Conservation (phyloP, 805 yeast species). For the Nakazawaea populi region DNA sequence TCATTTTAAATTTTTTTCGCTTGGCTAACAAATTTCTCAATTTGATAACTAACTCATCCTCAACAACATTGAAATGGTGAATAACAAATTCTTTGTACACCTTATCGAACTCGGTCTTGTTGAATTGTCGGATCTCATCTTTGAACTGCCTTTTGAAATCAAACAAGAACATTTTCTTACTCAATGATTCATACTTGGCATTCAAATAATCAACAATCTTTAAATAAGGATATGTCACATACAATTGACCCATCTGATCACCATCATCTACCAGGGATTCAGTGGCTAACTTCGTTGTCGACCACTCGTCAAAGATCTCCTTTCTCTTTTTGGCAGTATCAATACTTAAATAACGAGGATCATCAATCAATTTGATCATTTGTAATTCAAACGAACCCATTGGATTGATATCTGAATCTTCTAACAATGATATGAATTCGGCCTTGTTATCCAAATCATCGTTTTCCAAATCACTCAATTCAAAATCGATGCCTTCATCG, state of each 20-base stretch:
- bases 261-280: not conserved
- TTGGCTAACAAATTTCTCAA: not conserved
- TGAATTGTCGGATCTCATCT: not conserved
- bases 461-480: conserved; percentile 14
- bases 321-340: conserved; percentile 28
- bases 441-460: conserved; percentile 15
- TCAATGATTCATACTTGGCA: not conserved
- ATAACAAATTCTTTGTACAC: conserved; percentile 4
- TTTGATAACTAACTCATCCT: not conserved
- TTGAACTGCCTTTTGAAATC: conserved; percentile 8
- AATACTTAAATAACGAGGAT: conserved; percentile 32
- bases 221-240: conserved; percentile 2
- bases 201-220: conserved; percentile 6
- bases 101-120: conserved; percentile 3
- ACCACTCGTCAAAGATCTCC: conserved; percentile 42
- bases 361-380: conserved; percentile 31
- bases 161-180: conserved; percentile 8
- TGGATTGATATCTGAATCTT: conserved; percentile 31
- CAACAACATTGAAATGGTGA: not conserved
- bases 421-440: conserved; percentile 30
- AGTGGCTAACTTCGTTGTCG: conserved; percentile 16
- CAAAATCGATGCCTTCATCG: conserved; percentile 1
- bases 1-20: not conserved
- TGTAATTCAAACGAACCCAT: conserved; percentile 44
- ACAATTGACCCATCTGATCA: not conserved